phyloP scores from a whole-genome alignment of 805 yeast genomes.

The Myxozyma melibiosi region DNA sequence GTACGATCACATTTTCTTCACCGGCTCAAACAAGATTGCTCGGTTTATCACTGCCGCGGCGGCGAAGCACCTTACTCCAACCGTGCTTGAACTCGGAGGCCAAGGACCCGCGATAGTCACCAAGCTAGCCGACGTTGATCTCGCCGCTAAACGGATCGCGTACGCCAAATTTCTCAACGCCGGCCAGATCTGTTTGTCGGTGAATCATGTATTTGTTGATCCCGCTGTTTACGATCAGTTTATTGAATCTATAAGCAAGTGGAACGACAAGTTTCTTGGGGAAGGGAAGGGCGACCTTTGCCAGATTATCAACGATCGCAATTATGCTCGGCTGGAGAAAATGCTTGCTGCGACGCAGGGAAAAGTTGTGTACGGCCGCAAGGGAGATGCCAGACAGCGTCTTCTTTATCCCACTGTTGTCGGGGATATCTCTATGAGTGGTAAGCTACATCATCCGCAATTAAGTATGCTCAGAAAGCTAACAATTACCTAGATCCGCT shows the following conservation, averaged over 20 bases:
- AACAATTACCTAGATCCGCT: too few relatives aligned
- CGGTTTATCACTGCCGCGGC: slow-evolving; percentile 67
- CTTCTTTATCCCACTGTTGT: slow-evolving; percentile 73
- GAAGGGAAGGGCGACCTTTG: slow-evolving; percentile 27
- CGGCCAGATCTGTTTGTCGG: slow-evolving; percentile 81
- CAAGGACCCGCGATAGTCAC: slow-evolving; percentile 72
- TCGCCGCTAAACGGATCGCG: slow-evolving; percentile 56
- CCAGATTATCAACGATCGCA: not conserved
- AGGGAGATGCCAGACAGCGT: slow-evolving; percentile 44
- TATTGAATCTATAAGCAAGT: slow-evolving; percentile 46
- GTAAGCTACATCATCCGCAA: too few relatives aligned
- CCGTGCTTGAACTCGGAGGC: slow-evolving; percentile 76
- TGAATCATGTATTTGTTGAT: slow-evolving; percentile 65
- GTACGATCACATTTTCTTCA: slow-evolving; percentile 68
- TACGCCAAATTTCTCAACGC: slow-evolving; percentile 69
- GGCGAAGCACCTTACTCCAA: slow-evolving; percentile 69
- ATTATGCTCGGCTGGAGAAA: not conserved
- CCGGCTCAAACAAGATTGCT: slow-evolving; percentile 70
- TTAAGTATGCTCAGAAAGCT: too few relatives aligned
- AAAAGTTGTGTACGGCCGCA: slow-evolving; percentile 36
- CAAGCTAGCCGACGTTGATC: slow-evolving; percentile 46
- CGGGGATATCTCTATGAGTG: slow-evolving; percentile 61
- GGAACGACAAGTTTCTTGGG: slow-evolving; percentile 46
- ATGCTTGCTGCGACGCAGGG: slow-evolving; percentile 31
- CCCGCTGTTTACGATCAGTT: slow-evolving; percentile 54